Evolutionary conservation across 345 rosid genomes (phyloP).

Genomic region (Hibiscus syriacus): DNA sequence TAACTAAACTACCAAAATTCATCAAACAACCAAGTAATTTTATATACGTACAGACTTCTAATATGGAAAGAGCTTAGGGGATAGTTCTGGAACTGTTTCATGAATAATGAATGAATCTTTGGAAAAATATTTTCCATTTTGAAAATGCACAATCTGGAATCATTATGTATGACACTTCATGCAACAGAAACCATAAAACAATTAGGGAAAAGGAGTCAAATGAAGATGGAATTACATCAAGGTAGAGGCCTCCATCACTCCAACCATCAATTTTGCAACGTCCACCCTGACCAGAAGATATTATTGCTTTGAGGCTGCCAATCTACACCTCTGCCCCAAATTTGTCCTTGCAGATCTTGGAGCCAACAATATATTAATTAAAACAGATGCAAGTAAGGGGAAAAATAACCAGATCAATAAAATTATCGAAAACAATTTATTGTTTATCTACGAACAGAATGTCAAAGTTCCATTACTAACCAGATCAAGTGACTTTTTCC

Average conservation of each 20-base stretch:
- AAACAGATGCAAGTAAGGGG: constrained; percentile 6
- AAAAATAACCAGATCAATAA: constrained; percentile 4
- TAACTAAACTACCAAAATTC: not conserved
- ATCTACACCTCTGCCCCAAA: constrained; percentile 95
- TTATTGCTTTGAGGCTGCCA: constrained; percentile 66
- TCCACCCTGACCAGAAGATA: constrained; percentile 73
- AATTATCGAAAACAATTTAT: not conserved
- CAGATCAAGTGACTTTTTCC: constrained; percentile 93
- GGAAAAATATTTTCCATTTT: not conserved
- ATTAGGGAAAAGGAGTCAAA: not conserved
- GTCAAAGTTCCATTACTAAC: constrained; percentile 38
- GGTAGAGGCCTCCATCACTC: constrained; percentile 77
- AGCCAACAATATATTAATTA: constrained; percentile 13
- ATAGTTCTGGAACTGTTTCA: not conserved
- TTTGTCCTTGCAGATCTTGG: constrained; percentile 89
- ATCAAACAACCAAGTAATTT: not conserved
- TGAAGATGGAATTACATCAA: constrained; percentile 51
- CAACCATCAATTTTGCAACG: constrained; percentile 95
- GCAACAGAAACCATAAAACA: not conserved
- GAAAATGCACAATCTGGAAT: not conserved
- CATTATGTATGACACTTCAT: not conserved
- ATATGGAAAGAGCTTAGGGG: not conserved
- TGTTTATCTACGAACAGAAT: constrained; percentile 5
- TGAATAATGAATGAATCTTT: not conserved
- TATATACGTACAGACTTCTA: not conserved